Conservation (phyloP, 345 rosid genomes). For the Populus ilicifolia region DNA sequence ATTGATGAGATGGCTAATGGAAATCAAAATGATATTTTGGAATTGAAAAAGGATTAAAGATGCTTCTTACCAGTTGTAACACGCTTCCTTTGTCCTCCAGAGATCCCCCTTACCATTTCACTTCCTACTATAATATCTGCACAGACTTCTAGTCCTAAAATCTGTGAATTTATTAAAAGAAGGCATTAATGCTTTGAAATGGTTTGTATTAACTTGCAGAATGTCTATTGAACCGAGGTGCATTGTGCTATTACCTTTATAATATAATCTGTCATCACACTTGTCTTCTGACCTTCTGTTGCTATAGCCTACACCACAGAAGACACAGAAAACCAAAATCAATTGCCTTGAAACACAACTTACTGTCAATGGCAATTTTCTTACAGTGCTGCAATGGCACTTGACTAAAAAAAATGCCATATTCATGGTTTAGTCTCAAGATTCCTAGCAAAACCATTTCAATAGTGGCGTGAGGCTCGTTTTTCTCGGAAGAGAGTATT, state of each 20-base stretch:
- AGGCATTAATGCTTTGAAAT: background rate
- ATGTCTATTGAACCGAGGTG: background rate
- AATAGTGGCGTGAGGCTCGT: background rate
- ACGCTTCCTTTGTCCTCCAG: conserved; percentile 47
- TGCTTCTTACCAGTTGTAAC: conserved; percentile 54
- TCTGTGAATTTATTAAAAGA: conserved; percentile 33
- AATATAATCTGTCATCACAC: conserved; percentile 68
- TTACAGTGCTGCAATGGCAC: too few relatives aligned
- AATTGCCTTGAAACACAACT: background rate
- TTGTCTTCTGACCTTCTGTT: conserved; percentile 47
- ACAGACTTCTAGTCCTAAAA: conserved; percentile 66
- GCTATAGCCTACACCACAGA: conserved; percentile 42
- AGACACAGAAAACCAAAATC: background rate
- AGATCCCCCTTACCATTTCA: conserved; percentile 71
- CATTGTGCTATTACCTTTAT: conserved; percentile 48
- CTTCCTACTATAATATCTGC: conserved; percentile 68
- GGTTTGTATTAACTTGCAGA: background rate
- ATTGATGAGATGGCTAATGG: too few relatives aligned
- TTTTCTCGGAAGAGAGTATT: background rate
- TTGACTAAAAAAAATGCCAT: too few relatives aligned
- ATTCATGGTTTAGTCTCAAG: background rate
- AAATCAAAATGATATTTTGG: background rate
- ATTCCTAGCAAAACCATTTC: background rate
- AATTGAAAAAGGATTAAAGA: background rate
- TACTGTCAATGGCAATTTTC: too few relatives aligned